Conservation (phyloP, 768 basidiomycete genomes). For the Mrakia frigida region DNA sequence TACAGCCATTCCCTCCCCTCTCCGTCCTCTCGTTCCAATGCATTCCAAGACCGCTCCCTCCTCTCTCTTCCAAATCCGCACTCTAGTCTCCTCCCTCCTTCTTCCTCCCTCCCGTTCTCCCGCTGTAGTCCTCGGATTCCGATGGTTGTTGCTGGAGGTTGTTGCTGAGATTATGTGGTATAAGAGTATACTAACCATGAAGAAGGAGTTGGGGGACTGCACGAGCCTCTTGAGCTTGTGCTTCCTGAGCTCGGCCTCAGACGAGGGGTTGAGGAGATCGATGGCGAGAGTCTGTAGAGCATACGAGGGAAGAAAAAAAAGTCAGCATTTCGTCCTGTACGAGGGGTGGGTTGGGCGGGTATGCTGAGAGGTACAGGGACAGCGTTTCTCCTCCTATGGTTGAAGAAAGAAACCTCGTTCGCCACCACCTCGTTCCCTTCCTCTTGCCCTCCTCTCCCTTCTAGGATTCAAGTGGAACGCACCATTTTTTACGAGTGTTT, state of each 20-base stretch:
- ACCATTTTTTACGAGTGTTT: no score
- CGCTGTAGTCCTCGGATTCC: neutral
- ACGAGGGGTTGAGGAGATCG: conserved; percentile 94
- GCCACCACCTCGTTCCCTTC: no score
- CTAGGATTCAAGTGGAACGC: no score
- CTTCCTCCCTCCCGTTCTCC: neutral
- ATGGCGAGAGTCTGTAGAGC: conserved; percentile 81
- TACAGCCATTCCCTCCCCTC: neutral
- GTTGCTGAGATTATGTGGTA: neutral
- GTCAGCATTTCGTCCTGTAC: neutral
- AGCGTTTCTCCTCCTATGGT: no score
- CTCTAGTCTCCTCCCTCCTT: neutral
- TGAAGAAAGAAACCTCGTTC: no score
- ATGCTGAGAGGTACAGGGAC: no score
- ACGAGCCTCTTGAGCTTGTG: conserved; percentile 99
- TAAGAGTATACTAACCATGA: conserved; percentile 56
- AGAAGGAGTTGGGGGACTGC: conserved; percentile 96
- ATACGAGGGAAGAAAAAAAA: neutral
- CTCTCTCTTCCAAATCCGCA: neutral
- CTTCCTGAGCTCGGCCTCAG: conserved; percentile 74
- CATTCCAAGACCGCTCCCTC: neutral
- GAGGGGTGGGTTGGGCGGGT: neutral
- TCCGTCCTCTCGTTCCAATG: neutral
- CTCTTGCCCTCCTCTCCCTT: no score
- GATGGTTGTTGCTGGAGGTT: neutral